These are phyloP conservation scores for Tricholoma saponaceum DNA, from an alignment of 768 basidiomycete genomes.

Conservation along the genomic window DNA sequence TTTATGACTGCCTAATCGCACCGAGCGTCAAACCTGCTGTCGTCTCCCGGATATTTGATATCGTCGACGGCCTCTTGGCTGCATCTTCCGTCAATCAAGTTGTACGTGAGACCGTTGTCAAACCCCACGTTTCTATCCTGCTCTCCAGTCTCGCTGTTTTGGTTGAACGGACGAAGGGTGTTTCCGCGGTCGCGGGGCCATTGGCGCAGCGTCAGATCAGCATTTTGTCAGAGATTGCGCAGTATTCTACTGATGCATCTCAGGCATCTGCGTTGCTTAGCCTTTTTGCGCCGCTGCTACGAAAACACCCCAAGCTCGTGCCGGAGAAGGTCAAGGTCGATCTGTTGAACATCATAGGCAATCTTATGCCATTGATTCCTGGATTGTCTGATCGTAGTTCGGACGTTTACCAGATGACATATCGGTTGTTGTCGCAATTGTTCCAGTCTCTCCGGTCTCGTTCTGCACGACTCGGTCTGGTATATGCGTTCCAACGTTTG, in stretches of 20 bases:
- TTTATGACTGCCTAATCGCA: constrained; percentile 79
- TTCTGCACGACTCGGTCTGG: constrained; percentile 63
- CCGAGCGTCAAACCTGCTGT: constrained; percentile 86
- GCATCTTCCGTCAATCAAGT: constrained; percentile 47
- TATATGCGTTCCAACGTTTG: constrained; percentile 56
- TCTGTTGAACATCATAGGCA: constrained; percentile 66
- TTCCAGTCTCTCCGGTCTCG: constrained; percentile 77
- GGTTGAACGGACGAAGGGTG: constrained; percentile 57
- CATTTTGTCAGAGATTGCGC: constrained; percentile 77
- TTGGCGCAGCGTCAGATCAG: constrained; percentile 78
- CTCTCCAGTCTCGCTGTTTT: constrained; percentile 68
- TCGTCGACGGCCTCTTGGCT: constrained; percentile 67
- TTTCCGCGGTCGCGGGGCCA: constrained; percentile 48
- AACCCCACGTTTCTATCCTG: constrained; percentile 67
- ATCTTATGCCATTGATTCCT: constrained; percentile 62
- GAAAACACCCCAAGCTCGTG: constrained; percentile 68
- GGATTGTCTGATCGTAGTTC: constrained; percentile 48
- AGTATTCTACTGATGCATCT: constrained; percentile 59
- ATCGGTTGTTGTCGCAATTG: constrained; percentile 65
- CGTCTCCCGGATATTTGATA: constrained; percentile 76
- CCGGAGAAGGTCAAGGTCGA: constrained; percentile 86
- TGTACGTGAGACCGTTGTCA: constrained; percentile 51
- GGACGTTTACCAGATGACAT: constrained; percentile 46
- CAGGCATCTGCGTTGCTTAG: constrained; percentile 73
- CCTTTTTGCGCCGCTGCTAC: constrained; percentile 77